Base-by-base conservation (phyloP, 202 grass and related monocot species). In the Setaria italica region DNA sequence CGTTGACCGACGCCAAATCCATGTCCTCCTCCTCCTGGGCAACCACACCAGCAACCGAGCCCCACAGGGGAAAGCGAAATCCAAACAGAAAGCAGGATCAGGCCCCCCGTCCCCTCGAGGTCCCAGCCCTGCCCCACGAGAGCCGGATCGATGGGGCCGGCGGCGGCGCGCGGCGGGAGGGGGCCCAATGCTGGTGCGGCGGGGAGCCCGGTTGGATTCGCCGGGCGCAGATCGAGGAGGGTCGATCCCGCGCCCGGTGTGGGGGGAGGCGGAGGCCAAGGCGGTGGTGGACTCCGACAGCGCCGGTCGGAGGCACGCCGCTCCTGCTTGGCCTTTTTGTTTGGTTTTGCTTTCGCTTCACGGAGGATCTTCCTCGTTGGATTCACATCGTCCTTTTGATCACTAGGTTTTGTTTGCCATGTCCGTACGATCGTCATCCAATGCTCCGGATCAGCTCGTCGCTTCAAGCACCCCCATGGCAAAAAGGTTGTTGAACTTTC, bases 1-100 rank as follows among this genome's bases (percentile, higher is more conserved):
- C 93, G 80, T 92, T 98, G 68, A 98, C 76, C 86, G 85, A 92
- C 9, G 90, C 89, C 91, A 98, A 95, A 92, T 98, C 93, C 95
- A 98, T 98, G 56, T 78, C 70, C 67, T 51, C 79, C 41, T 62
- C 25, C 74, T 76, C 9, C 43, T 29, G 17, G 2, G 4, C 62
- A 30, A 20, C 9, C 68, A 5, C 77, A 70, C 35, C 56, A 15
- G 45, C 49, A 56, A 25, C 20, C 70, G 64, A 85, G 2, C 30
- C 85, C 81, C 37, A 55, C 62, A 21, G 46, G 33, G 12, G 68
- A 84, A 5, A 87, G 77, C 11, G 82, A 62, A 81, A 72, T 81
- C 80, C 54, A 53, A 46, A 16, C 53, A 39, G 34, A 86, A 69
- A 54, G 62, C 51, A 77, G 60, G 42, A 59, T 70, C 37, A 57